These are phyloP conservation scores for Cercis canadensis DNA, from an alignment of 306 rosid genomes.

Conservation along the genomic window DNA sequence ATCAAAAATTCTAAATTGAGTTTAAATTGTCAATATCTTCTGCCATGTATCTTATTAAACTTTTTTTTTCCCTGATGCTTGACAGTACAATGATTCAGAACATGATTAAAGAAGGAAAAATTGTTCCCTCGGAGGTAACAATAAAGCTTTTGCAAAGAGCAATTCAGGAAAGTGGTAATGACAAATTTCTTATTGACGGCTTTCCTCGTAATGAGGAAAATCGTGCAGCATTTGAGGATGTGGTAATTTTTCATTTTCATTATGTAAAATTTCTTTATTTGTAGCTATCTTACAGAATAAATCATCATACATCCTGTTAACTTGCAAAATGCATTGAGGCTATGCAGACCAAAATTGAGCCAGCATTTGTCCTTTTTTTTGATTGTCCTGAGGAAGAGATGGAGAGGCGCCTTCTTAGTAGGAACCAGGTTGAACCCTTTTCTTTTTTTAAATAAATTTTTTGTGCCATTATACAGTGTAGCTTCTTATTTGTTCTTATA, in stretches of 20 bases:
- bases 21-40: constrained; percentile 25
- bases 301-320: constrained; percentile 17
- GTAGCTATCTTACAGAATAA: constrained; percentile 12
- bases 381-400: constrained; percentile 88
- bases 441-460: constrained; percentile 3
- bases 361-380: constrained; percentile 82
- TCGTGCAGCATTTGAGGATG: constrained; percentile 96
- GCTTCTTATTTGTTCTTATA: not conserved
- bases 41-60: constrained; percentile 7
- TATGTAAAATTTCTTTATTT: not conserved
- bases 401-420: constrained; percentile 85
- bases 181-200: constrained; percentile 97
- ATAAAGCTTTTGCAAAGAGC: constrained; percentile 89
- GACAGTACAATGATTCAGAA: constrained; percentile 91
- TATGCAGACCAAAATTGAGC: constrained; percentile 89
- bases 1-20: constrained; percentile 18
- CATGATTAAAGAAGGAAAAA: constrained; percentile 94
- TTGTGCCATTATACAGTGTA: not conserved
- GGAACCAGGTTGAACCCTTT: constrained; percentile 78
- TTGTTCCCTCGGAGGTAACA: constrained; percentile 96
- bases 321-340: constrained; percentile 35
- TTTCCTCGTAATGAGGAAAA: constrained; percentile 99
- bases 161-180: constrained; percentile 74
- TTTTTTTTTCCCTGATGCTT: constrained; percentile 35
- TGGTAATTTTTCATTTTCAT: constrained; percentile 53